Evolutionary conservation across 306 rosid species (phyloP).

Genomic region (Hippophae tibetana): DNA sequence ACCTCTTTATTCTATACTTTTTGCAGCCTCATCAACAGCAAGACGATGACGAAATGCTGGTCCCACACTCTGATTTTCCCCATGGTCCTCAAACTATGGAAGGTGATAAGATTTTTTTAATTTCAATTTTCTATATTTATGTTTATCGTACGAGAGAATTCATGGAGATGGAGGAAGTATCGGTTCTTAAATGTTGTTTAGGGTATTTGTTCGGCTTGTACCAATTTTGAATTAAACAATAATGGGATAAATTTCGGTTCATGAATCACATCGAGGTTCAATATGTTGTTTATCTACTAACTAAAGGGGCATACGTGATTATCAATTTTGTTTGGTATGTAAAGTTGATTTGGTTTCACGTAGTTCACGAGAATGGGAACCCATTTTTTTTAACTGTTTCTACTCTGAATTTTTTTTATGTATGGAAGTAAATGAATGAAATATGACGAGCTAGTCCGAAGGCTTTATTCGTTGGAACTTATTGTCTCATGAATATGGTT

Average conservation of each 20-base stretch:
- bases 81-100: slow-evolving; percentile 54
- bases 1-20: not conserved
- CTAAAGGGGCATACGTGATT: too few species aligned
- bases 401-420: too few species aligned
- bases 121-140: not conserved
- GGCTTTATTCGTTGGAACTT: too few species aligned
- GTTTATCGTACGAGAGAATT: not conserved
- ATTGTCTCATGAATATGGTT: not conserved
- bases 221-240: not conserved
- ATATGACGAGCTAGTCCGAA: too few species aligned
- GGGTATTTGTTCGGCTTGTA: not conserved
- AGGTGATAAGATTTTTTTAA: slow-evolving; percentile 12
- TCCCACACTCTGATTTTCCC: slow-evolving; percentile 28
- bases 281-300: too few species aligned
- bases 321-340: too few species aligned
- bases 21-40: slow-evolving; percentile 26
- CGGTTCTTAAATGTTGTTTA: too few species aligned
- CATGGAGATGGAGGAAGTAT: too few species aligned
- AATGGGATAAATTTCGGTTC: not conserved
- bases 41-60: slow-evolving; percentile 47
- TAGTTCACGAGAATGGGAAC: too few species aligned
- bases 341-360: too few species aligned
- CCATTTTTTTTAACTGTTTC: too few species aligned
- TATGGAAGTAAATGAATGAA: too few species aligned
- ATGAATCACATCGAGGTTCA: not conserved